Conservation (phyloP, 2,329 filamentous ascomycete species). For the Talaromyces sp. region DNA sequence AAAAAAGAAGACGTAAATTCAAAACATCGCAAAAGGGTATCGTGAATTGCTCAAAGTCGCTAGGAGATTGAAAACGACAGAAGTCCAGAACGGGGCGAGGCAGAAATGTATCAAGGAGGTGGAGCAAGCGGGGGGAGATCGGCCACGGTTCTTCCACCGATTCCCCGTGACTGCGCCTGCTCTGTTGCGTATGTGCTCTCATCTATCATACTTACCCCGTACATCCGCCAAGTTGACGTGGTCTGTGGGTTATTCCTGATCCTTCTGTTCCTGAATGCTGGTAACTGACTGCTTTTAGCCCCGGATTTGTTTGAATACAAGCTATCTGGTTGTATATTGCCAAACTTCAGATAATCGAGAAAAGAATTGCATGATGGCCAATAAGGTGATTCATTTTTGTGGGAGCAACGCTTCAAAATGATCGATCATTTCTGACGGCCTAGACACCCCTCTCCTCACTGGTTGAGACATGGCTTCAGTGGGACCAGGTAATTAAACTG, state of each 20-base stretch:
- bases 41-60: not conserved
- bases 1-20: not conserved
- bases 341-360: not conserved
- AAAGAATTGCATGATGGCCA: constrained; percentile 27
- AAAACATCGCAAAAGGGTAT: not conserved
- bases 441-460: constrained; percentile 44
- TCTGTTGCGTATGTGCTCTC: not conserved
- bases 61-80: not conserved
- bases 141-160: constrained; percentile 10
- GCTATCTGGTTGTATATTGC: too few species aligned
- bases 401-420: too few species aligned
- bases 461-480: constrained; percentile 60
- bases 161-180: constrained; percentile 9
- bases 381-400: not conserved
- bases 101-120: constrained; percentile 16
- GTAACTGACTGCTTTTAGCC: too few species aligned
- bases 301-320: too few species aligned
- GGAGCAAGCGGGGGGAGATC: constrained; percentile 27
- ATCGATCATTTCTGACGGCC: not conserved
- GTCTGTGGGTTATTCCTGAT: too few species aligned
- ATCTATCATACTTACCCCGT: not conserved
- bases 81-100: constrained; percentile 1
- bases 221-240: too few species aligned
- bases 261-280: too few species aligned
- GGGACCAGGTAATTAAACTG: constrained; percentile 50